These are phyloP conservation scores for Suillus placidus DNA, from an alignment of 768 basidiomycete species.

Conservation along the genomic window DNA sequence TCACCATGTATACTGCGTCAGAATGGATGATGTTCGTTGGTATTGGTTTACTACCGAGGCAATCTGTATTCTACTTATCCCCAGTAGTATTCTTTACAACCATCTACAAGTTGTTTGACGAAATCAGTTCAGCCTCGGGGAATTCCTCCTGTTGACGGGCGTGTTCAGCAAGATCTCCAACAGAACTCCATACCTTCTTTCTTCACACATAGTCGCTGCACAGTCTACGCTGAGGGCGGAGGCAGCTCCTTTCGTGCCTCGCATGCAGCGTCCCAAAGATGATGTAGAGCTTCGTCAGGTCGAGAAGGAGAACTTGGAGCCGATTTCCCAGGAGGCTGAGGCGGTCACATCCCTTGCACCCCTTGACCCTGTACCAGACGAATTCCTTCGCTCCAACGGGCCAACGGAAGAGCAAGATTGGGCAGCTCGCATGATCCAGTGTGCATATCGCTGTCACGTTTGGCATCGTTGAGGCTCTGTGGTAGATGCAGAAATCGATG, in stretches of 20 bases:
- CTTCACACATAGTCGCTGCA: constrained; percentile 18
- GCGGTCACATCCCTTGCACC: constrained; percentile 1
- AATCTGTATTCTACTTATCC: background rate
- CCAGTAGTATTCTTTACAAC: background rate
- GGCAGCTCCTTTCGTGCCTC: constrained; percentile 23
- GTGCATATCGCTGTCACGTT: constrained; percentile 15
- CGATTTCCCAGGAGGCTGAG: background rate
- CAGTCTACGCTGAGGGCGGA: constrained; percentile 19
- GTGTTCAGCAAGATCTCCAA: too few relatives aligned
- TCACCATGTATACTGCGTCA: constrained; percentile 14
- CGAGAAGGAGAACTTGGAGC: background rate
- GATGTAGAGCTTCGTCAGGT: background rate
- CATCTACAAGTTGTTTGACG: background rate
- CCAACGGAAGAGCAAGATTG: constrained; percentile 29
- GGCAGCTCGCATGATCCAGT: constrained; percentile 29
- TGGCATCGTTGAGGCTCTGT: background rate
- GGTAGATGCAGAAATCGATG: constrained; percentile 20
- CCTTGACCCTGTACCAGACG: constrained; percentile 7
- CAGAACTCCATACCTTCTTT: constrained; percentile 31
- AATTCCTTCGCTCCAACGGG: constrained; percentile 20
- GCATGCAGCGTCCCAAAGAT: background rate
- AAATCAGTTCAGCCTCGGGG: background rate
- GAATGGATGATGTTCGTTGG: background rate
- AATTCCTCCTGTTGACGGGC: background rate
- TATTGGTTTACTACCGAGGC: background rate